Conservation (phyloP, 2,329 filamentous ascomycete genomes). For the Tolypocladium pustulatum region DNA sequence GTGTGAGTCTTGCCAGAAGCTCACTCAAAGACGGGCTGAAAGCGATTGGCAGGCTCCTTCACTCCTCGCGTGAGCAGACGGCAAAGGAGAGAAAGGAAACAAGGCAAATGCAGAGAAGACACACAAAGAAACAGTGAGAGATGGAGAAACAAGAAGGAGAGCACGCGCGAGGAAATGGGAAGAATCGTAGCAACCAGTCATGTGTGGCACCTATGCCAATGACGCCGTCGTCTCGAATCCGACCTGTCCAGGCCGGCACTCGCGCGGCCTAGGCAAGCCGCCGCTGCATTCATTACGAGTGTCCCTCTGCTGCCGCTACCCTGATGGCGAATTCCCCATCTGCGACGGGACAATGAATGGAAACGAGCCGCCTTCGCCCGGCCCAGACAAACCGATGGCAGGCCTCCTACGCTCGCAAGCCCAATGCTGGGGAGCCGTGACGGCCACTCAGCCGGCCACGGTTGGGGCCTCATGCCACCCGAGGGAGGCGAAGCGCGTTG, state of each 20-base stretch:
- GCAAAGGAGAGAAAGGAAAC: not conserved
- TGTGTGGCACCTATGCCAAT: not conserved
- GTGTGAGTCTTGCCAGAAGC: not conserved
- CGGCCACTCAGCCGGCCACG: constrained; percentile 4
- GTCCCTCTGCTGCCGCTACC: not conserved
- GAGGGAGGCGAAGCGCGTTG: constrained; percentile 3
- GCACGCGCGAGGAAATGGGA: not conserved
- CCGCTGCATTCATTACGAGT: not conserved
- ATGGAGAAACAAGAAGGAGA: not conserved
- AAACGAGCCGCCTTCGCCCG: not conserved
- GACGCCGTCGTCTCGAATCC: not conserved
- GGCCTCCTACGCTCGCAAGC: not conserved
- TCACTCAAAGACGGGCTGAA: not conserved
- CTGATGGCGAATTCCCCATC: not conserved
- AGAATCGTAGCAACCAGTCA: not conserved
- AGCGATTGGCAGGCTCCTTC: not conserved
- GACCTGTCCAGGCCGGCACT: not conserved
- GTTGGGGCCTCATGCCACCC: constrained; percentile 7
- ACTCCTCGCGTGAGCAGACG: not conserved
- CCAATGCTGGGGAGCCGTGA: not conserved
- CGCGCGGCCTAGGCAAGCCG: not conserved
- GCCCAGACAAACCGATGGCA: not conserved
- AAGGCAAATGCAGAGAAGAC: not conserved
- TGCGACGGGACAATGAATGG: not conserved
- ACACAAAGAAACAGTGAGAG: not conserved